Base-by-base conservation (phyloP, 2,329 filamentous ascomycete genomes). In the Clarireedia homoeocarpa region DNA sequence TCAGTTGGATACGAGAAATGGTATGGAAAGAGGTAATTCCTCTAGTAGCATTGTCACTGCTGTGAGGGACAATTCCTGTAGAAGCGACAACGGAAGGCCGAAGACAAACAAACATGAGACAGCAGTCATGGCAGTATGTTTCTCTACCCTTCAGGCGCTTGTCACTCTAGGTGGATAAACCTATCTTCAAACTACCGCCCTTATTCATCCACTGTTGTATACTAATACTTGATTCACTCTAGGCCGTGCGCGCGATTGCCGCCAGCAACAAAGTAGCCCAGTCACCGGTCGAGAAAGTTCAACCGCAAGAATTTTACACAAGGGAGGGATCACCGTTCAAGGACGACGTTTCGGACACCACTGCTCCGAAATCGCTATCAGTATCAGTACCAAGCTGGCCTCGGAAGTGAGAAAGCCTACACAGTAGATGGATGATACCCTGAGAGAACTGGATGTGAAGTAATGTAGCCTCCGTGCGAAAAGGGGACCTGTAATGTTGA, bases 1-100 rank as follows among this genome's bases (percentile, higher is more conserved):
- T 12, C 53, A 55, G 15, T 20, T 50, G 27, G 27, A 20, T 4
- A n/a, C 45, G 26, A 24, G 26, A 5, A 36, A n/a, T 20, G 14
- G 17, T 3, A 23, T 62, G 6, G 58, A 50, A 26, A 56, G 66
- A 30, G 59, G 55, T 6, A 57, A 61, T 39, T 67, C 66, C 5
- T 58, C 44, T 6, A 64, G 63, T 40, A 66, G 65, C 42, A 48
- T 62, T 9, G 48, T 68, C 4, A 67, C 65, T 2, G 65, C 61
- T 10, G 48, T 67, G 9, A 56, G 61, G 27, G 57, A 62, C 38
- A 63, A 62, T 50, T 66, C 63, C n/a, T 55, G 58, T 10, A 17
- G 27, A 9, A 55, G 53, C 20, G 53, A 50, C 1, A 7, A 10
- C 2, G 47, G 53, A 5, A 17, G 38, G 12, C 27, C 27, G 0